Evolutionary conservation across 2,329 filamentous ascomycete genomes (phyloP).

Genomic region (Neonectria hederae): DNA sequence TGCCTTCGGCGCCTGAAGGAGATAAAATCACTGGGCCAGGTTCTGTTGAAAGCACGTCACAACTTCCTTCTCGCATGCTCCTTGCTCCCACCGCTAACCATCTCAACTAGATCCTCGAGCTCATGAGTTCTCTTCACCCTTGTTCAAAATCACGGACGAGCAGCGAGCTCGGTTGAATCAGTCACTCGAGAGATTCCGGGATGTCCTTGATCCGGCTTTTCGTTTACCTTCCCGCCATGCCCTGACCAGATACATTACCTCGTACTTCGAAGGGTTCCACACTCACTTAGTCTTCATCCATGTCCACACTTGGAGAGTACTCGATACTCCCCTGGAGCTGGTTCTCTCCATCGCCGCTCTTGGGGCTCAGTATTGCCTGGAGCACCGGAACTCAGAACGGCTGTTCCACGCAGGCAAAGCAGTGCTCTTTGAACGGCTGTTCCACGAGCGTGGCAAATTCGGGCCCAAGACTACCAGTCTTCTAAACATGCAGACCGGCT

Average conservation of each 20-base stretch:
- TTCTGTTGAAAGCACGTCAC: conserved; percentile 16
- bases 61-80: background rate
- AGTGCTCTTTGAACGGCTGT: conserved; percentile 45
- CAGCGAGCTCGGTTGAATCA: conserved; percentile 42
- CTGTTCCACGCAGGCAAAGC: conserved; percentile 48
- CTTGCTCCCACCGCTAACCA: background rate
- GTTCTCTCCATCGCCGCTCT: conserved; percentile 47
- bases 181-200: conserved; percentile 41
- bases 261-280: conserved; percentile 51
- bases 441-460: conserved; percentile 34
- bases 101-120: conserved; percentile 24
- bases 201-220: conserved; percentile 43
- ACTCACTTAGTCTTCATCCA: conserved; percentile 52
- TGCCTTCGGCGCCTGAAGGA: conserved; percentile 48
- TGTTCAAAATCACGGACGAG: conserved; percentile 47
- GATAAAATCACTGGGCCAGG: conserved; percentile 38
- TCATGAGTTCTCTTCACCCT: conserved; percentile 30
- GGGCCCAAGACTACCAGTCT: conserved; percentile 38
- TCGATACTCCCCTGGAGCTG: conserved; percentile 46
- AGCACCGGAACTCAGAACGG: conserved; percentile 47
- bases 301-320: conserved; percentile 45
- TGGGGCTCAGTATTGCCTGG: conserved; percentile 52
- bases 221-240: conserved; percentile 49
- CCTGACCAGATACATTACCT: conserved; percentile 48
- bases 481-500: conserved; percentile 21